A percentile compares a stretch with the other conserved stretches of the same genome.
Conservation (phyloP, 2,329 filamentous ascomycete species). For the Ascochyta pisi region DNA sequence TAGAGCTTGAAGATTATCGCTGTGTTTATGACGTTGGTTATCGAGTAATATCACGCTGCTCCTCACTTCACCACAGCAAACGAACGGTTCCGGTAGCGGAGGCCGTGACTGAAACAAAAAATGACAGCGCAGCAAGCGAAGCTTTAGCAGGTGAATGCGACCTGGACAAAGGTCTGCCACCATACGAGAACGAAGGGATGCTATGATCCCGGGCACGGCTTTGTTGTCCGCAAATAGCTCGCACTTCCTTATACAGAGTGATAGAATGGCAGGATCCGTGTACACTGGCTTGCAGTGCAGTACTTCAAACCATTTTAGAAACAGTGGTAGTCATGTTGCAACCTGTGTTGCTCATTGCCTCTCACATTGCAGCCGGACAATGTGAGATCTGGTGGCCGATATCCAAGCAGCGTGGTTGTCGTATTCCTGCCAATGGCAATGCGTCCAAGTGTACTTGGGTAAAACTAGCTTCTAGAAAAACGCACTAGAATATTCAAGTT, state of each 20-base stretch:
- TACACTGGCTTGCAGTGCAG: not conserved
- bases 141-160: not conserved
- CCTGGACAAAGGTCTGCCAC: not conserved
- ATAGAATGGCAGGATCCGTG: not conserved
- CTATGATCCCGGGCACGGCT: not conserved
- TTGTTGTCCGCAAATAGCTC: not conserved
- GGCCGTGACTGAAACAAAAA: conserved; percentile 1
- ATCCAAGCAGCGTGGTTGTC: too few species aligned
- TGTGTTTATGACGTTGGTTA: not conserved
- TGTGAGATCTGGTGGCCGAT: too few species aligned
- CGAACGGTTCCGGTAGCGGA: not conserved
- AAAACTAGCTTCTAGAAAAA: too few species aligned
- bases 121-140: not conserved
- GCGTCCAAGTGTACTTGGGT: too few species aligned
- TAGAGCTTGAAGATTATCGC: not conserved
- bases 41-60: not conserved
- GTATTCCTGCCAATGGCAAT: too few species aligned
- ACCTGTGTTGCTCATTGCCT: not conserved
- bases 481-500: too few species aligned
- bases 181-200: not conserved
- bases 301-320: too few species aligned
- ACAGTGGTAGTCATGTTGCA: not conserved
- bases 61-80: not conserved
- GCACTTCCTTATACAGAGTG: not conserved
- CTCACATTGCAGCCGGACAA: too few species aligned